Evolutionary conservation across 1,284 basidiomycete species (phyloP).

Genomic region (Cryptococcus deneoformans): DNA sequence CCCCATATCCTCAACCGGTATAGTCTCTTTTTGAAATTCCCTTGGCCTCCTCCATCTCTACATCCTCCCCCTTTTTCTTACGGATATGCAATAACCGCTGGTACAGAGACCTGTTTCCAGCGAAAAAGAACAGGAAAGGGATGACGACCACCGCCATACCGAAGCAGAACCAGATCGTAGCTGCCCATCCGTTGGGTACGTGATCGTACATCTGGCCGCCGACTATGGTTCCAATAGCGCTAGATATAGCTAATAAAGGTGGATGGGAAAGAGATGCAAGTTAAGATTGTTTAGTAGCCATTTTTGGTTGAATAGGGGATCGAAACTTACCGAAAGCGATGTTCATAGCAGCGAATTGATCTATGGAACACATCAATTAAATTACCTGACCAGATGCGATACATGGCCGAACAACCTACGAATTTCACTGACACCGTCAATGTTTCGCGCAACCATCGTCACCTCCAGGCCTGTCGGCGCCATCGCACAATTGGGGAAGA

Average conservation of each 20-base stretch:
- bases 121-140: slow-evolving; percentile 15
- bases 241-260: slow-evolving; percentile 22
- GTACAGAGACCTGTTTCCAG: slow-evolving; percentile 12
- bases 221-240: slow-evolving; percentile 34
- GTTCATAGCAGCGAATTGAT: slow-evolving; percentile 40
- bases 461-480: slow-evolving; percentile 28
- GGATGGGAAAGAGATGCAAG: neutral
- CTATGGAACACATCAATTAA: neutral
- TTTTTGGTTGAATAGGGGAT: neutral
- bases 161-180: slow-evolving; percentile 32
- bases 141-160: slow-evolving; percentile 7
- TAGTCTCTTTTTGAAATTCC: neutral
- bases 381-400: no score
- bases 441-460: slow-evolving; percentile 21
- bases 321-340: slow-evolving; percentile 32
- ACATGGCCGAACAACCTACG: slow-evolving; percentile 1
- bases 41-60: neutral
- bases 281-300: neutral
- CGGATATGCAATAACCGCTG: slow-evolving; percentile 3
- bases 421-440: slow-evolving; percentile 42
- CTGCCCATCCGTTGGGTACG: slow-evolving; percentile 33
- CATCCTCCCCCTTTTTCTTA: neutral
- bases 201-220: slow-evolving; percentile 45
- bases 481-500: slow-evolving; percentile 19
- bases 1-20: slow-evolving; percentile 10